Evolutionary conservation across 371 early-diverging fungal species (phyloP).

Genomic region (Mucor lusitanicus): DNA sequence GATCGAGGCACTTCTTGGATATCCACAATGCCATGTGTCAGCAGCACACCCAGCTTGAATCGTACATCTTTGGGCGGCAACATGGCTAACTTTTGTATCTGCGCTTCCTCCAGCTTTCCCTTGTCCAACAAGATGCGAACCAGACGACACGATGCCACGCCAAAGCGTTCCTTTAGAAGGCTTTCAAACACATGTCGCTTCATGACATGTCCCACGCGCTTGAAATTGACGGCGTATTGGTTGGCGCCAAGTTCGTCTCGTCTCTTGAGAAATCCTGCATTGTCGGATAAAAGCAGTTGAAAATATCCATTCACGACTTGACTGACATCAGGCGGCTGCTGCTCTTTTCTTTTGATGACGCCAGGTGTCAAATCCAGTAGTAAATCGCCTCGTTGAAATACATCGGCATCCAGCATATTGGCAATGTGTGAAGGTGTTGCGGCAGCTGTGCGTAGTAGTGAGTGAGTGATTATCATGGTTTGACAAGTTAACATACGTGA

Average conservation of each 20-base stretch:
- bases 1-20: constrained; percentile 81
- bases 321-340: constrained; percentile 26
- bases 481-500: constrained; percentile 34
- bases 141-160: constrained; percentile 68
- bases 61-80: constrained; percentile 71
- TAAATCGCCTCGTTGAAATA: constrained; percentile 50
- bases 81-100: constrained; percentile 72
- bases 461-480: too few species aligned
- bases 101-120: constrained; percentile 83
- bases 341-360: not conserved
- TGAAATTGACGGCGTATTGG: constrained; percentile 69
- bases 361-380: constrained; percentile 48
- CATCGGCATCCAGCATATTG: constrained; percentile 52
- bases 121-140: constrained; percentile 75
- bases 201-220: constrained; percentile 53
- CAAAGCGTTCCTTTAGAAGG: constrained; percentile 71
- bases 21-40: constrained; percentile 66
- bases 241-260: constrained; percentile 75
- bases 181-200: constrained; percentile 64
- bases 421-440: constrained; percentile 58
- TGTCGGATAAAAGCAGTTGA: constrained; percentile 61
- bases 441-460: constrained; percentile 23
- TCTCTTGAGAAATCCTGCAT: constrained; percentile 61
- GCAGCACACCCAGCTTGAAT: constrained; percentile 64
- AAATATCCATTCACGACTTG: constrained; percentile 65